phyloP scores from a whole-genome alignment of 1,284 basidiomycete genomes.

The Ustilago lituana region DNA sequence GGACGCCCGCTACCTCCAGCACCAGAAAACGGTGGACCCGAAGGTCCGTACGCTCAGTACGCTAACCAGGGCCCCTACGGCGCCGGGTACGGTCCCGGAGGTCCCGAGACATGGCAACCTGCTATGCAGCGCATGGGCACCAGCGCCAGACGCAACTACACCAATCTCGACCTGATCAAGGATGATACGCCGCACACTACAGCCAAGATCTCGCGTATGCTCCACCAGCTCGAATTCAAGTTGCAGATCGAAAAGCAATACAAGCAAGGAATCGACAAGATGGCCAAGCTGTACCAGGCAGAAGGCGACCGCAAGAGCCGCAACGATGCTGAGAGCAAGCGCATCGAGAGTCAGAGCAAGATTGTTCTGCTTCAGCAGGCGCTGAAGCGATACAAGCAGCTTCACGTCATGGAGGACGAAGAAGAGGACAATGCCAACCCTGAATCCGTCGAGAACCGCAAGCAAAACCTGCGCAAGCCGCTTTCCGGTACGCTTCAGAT shows the following conservation, averaged over 20 bases:
- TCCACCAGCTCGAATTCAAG: constrained; percentile 99
- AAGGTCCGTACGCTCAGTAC: constrained; percentile 43
- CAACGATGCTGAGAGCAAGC: constrained; percentile 88
- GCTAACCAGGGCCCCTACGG: constrained; percentile 43
- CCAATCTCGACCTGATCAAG: constrained; percentile 82
- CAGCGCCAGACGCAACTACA: constrained; percentile 56
- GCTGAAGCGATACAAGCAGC: constrained; percentile 93
- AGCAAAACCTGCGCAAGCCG: constrained; percentile 90
- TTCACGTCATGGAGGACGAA: constrained; percentile 92
- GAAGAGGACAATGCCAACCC: constrained; percentile 73
- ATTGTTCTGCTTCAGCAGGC: constrained; percentile 91
- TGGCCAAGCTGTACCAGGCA: constrained; percentile 86
- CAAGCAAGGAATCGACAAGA: constrained; percentile 98
- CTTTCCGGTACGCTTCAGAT: constrained; percentile 92
- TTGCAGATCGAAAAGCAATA: constrained; percentile 98
- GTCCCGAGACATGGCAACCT: constrained; percentile 48
- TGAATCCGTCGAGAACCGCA: constrained; percentile 75
- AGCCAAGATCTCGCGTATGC: constrained; percentile 96
- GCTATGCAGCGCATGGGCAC: constrained; percentile 58
- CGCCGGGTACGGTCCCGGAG: constrained; percentile 20
- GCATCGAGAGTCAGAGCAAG: constrained; percentile 93
- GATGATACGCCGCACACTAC: constrained; percentile 96
- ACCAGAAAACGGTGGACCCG: constrained; percentile 15
- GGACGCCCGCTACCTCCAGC: constrained; percentile 46
- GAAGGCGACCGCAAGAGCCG: constrained; percentile 84